phyloP scores from a whole-genome alignment of 768 basidiomycete species.

The Russula compacta region DNA sequence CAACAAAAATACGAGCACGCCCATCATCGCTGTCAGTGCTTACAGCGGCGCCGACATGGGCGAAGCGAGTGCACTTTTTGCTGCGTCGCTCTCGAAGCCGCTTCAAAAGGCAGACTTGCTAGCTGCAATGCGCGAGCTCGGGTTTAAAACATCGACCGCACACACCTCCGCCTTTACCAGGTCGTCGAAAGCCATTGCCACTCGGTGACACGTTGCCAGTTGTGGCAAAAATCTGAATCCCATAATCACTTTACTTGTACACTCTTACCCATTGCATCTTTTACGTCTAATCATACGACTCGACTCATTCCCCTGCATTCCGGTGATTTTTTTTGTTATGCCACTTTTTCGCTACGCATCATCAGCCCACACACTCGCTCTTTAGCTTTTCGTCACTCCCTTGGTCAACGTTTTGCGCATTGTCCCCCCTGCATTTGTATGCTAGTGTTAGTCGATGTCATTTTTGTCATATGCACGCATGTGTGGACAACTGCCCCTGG shows the following conservation, averaged over 20 bases:
- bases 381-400: conserved; percentile 3
- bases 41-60: conserved; percentile 65
- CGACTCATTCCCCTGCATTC: neutral
- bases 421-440: conserved; percentile 13
- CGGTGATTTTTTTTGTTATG: conserved; percentile 9
- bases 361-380: conserved; percentile 6
- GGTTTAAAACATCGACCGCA: conserved; percentile 79
- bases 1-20: conserved; percentile 88
- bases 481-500: neutral
- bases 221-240: neutral
- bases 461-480: neutral
- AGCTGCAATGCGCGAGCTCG: conserved; percentile 71
- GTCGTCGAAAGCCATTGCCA: conserved; percentile 4
- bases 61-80: conserved; percentile 61
- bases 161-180: conserved; percentile 31
- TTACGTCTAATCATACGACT: neutral
- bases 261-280: neutral
- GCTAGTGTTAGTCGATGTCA: conserved; percentile 17
- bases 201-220: conserved; percentile 9
- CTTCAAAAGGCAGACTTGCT: conserved; percentile 81
- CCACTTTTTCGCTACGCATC: conserved; percentile 7
- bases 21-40: conserved; percentile 87
- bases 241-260: conserved; percentile 7
- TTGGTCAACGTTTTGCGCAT: conserved; percentile 6
- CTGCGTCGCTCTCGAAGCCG: conserved; percentile 81